Percentiles rank a stretch among this genome's conserved stretches.
Evolutionary conservation across 192 early-diverging fungal species (phyloP).

Genomic region (Coemansia sp.): DNA sequence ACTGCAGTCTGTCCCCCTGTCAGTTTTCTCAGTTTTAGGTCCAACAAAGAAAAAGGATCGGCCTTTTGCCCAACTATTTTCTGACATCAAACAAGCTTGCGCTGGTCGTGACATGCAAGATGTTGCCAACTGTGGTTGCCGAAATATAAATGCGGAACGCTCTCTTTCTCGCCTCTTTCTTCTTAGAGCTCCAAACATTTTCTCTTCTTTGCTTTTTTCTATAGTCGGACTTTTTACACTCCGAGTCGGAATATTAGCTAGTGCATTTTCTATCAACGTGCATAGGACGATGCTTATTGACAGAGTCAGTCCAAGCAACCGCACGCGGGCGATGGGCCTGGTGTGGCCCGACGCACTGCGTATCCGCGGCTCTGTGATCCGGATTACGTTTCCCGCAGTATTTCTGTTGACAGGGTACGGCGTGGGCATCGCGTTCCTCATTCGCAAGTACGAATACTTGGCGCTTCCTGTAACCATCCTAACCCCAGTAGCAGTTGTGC

Average conservation of each 20-base stretch:
- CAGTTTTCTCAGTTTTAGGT: background rate
- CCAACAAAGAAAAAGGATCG: background rate
- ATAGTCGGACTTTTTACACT: background rate
- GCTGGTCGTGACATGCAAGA: background rate
- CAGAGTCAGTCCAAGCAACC: constrained; percentile 26
- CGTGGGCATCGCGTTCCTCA: constrained; percentile 50
- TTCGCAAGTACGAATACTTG: constrained; percentile 28
- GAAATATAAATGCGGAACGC: background rate
- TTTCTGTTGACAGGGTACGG: constrained; percentile 47
- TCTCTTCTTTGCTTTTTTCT: background rate
- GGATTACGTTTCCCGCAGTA: constrained; percentile 38
- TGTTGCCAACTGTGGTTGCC: background rate
- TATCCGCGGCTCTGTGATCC: constrained; percentile 53
- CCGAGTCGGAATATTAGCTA: constrained; percentile 1
- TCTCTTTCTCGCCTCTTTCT: background rate
- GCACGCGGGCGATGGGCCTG: constrained; percentile 31
- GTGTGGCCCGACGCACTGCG: constrained; percentile 47
- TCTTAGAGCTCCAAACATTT: background rate
- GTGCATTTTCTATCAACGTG: background rate
- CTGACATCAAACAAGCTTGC: background rate
- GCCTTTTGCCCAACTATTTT: background rate
- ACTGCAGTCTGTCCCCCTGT: background rate
- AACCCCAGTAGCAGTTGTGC: constrained; percentile 52
- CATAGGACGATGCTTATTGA: constrained; percentile 43
- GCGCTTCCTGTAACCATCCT: constrained; percentile 43